Base-by-base conservation (phyloP, 108 stramenopile genomes). In the Ochromonas danica region DNA sequence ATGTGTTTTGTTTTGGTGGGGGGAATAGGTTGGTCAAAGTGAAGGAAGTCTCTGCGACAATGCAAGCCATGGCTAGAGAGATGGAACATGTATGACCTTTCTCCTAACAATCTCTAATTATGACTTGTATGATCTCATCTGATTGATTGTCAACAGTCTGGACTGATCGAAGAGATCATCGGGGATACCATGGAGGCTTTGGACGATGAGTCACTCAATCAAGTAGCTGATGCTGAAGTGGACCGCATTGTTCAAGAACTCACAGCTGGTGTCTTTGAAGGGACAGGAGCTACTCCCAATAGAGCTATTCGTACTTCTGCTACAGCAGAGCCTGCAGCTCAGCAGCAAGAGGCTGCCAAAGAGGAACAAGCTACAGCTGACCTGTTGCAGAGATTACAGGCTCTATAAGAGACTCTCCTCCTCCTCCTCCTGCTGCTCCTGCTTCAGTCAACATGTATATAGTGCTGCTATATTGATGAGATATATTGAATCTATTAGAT, bases 191-290 rank as follows among this genome's bases (percentile, higher is more conserved):
- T 75, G 43, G 72, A 45, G 3, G 6, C 31, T 22, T 35, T 75
- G 72, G 72, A 75, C 22, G 72, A 35, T 38, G 72, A 75, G n/a
- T 6, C 14, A 28, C 10, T 75, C n/a, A 33, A 75, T 75, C 14
- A 3, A 33, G 72, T 10, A 57, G 72, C 72, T 75, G 72, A 75
- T 75, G 3, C 10, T 6, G 72, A 75, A 75, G 72, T 75, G 17
- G 72, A 75, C 31, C 25, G 31, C 3, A 41, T 75, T 33, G 41
- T 75, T 27, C 22, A 3, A 10, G 72, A 75, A 60, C 6, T 75
- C 14, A 75, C 72, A 75, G 72, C 72, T 27, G 72, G 31, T 31
- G 25, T 75, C 17, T 60, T 75, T 3, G n/a, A 3, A 60, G 14
- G 14, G 3, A 33, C 72, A 6, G 6, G 40, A 35, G 31, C 25